phyloP scores from a whole-genome alignment of 352 stramenopile species.

The Globisporangium irregulare region DNA sequence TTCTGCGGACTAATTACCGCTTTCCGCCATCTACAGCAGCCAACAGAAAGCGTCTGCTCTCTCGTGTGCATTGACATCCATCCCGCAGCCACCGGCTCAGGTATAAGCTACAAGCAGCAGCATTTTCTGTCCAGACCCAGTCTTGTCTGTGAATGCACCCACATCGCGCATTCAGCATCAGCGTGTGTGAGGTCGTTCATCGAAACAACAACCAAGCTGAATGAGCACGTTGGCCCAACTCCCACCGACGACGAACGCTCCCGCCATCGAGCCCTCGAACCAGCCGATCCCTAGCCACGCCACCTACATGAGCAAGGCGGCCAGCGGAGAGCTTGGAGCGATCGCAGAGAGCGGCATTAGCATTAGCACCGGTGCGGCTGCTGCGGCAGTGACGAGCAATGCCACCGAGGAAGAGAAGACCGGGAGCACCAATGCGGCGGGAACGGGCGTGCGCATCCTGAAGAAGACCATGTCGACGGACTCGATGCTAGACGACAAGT shows the following conservation, averaged over 20 bases:
- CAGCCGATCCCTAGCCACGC: constrained; percentile 13
- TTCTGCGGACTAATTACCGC: background rate
- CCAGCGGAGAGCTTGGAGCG: background rate
- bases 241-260: constrained; percentile 2
- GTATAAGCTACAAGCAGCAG: background rate
- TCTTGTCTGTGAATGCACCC: background rate
- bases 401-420: background rate
- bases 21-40: background rate
- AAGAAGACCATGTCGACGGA: constrained; percentile 24
- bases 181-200: background rate
- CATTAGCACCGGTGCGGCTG: background rate
- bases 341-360: constrained; percentile 2
- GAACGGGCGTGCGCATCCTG: constrained; percentile 1
- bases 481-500: constrained; percentile 19
- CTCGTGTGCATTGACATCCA: background rate
- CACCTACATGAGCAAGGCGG: constrained; percentile 17
- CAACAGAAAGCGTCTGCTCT: background rate
- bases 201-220: constrained; percentile 1
- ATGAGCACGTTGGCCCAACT: constrained; percentile 10
- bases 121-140: background rate
- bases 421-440: background rate
- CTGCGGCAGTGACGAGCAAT: background rate
- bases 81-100: background rate
- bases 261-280: constrained; percentile 22
- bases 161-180: background rate